Evolutionary conservation across 768 basidiomycete species (phyloP), one percentile per base, ranked within the genome.

Genomic region (Vararia minispora): DNA sequence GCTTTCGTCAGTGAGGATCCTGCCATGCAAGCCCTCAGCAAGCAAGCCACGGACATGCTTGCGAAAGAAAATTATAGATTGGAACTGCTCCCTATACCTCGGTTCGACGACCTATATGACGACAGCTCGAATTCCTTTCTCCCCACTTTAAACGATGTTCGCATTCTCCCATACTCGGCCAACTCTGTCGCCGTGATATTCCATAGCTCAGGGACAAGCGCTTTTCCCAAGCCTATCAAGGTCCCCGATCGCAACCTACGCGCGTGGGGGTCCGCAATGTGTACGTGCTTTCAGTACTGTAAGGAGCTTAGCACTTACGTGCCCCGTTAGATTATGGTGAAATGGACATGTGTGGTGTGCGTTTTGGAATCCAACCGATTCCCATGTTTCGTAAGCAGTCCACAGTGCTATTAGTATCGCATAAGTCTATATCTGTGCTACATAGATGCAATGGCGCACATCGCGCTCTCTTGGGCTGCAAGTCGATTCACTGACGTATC

Each of bases 1-100:
- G n/a, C 64, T 12, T 52, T 61, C 11, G 52, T 60, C 31, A 52
- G 56, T 6, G 35, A 38, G 4, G 60, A 61, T 12, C 38, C 40
- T 3, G 23, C 58, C 2, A 52, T 55, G 37, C 38, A 41, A 21
- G 39, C 48, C 6, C 50, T 60, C 6, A 37, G 42, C 2, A 21
- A 52, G 1, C 33, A 38, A 5, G 48, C 58, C 1, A 32, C 59
- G 2, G 37, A 44, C 1, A 36, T 52, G 4, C 39, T 61, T 8
- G 18, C 16, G 17, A 35, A 32, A 37, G 33, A 43, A 16, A 14
- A 44, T 17, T 13, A 23, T 23, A 11, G 11, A 9, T 21, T 39
- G 11, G 38, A 39, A 23, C 6, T 25, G 20, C 30, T 39, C 3
- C 33, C 36, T 6, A 41, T 46, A 13, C 49, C 48, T 1, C 26